A percentile compares a stretch with the other conserved stretches of the same genome.
Evolutionary conservation across 495 filamentous ascomycete genomes (phyloP).

Genomic region (Cladorrhinum samala): DNA sequence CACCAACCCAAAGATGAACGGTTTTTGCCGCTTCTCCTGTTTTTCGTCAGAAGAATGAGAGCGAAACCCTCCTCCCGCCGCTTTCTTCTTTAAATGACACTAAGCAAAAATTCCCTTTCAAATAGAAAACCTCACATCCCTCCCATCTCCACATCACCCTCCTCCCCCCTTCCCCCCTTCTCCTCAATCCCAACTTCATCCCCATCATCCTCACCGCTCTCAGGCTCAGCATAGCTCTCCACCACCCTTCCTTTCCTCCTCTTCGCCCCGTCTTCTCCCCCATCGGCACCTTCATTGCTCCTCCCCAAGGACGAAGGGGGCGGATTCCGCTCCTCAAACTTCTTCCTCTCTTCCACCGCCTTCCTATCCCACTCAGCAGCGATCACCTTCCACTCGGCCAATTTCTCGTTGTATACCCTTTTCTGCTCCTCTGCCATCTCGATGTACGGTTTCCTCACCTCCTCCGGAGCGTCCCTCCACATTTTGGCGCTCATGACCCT

Average conservation of each 20-base stretch:
- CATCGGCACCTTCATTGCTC: neutral
- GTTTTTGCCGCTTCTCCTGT: no score
- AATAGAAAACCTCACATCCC: no score
- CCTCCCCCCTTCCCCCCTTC: neutral
- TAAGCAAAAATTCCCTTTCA: no score
- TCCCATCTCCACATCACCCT: no score
- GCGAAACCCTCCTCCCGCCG: no score
- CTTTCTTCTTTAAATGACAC: no score
- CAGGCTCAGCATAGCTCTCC: constrained; percentile 36
- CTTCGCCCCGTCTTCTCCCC: neutral
- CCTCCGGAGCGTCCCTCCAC: constrained; percentile 73
- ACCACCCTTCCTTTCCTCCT: constrained; percentile 28
- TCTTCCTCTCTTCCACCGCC: constrained; percentile 51
- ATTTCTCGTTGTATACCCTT: constrained; percentile 49
- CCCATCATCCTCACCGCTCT: constrained; percentile 11
- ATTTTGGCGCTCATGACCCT: constrained; percentile 74
- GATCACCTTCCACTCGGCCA: constrained; percentile 51
- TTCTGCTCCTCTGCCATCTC: constrained; percentile 65
- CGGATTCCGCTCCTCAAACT: constrained; percentile 59
- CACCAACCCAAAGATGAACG: no score
- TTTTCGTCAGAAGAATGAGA: no score
- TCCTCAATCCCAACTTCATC: neutral
- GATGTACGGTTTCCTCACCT: constrained; percentile 66
- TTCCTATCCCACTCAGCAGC: constrained; percentile 65
- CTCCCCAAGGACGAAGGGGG: constrained; percentile 2